Base-by-base conservation (phyloP, 1,284 basidiomycete genomes). In the Apiotrichum siamense region DNA sequence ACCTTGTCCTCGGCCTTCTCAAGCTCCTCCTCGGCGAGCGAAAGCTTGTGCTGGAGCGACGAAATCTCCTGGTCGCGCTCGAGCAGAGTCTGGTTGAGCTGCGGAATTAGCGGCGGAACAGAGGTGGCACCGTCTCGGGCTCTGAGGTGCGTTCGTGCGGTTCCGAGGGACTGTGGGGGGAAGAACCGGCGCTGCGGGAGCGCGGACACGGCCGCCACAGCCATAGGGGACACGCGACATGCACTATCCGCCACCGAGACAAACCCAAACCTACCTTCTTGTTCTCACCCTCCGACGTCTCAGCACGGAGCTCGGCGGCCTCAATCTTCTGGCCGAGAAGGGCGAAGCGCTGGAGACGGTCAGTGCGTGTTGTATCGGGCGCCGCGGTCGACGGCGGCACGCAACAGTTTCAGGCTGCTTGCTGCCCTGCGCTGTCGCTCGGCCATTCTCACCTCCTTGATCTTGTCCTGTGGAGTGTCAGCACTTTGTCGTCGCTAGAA, bases 291-390 rank as follows among this genome's bases (percentile, higher is more conserved):
- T 94, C 91, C 17, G 89, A 86, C 13, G 74, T 79, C 66, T 93
- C 90, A 35, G 90, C 91, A 52, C 90, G 86, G 37, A 75, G 72
- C 54, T 85, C 76, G 39, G 89, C 87, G 50, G 74, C 74, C 75
- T 98, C 94, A 48, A 89, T 91, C 79, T 98, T 94, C 46, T 76
- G 72, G 61, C 92, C 90, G 66, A 97, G 76, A 51, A 79, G 73
- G 66, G 76, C 76, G 67, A 81, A 77, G 70, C 78, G 77, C 79
- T 81, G 58, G 7, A 1, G 4, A 13, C 6, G 42, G 26, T 26
- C 43, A 44, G 45, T 29, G 47, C 23, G 25, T 32, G 42, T 25
- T 29, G 33, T 42, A n/a, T 44, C 21, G 31, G 37, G 37, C 15
- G 26, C 42, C 13, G 12, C 10, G 31, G 18, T 15, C 31, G 35